These are phyloP conservation scores for Apiospora hydei DNA, from an alignment of 2,329 filamentous ascomycete genomes.

Conservation along the genomic window DNA sequence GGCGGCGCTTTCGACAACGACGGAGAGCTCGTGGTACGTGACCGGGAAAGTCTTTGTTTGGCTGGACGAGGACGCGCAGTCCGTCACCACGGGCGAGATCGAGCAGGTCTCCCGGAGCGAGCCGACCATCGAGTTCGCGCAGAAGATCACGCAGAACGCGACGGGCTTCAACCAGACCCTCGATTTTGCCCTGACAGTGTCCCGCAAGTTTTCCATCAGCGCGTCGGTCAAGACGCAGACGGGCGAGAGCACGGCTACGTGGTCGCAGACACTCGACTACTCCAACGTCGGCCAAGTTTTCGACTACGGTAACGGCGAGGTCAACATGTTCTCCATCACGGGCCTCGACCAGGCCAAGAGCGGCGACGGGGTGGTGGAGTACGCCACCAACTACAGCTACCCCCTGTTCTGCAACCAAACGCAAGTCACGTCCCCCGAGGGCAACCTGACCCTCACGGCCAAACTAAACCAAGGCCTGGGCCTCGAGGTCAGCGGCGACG, in stretches of 20 bases:
- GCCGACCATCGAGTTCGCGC: constrained; percentile 59
- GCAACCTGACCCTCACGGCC: constrained; percentile 55
- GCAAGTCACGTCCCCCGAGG: constrained; percentile 49
- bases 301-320: constrained; percentile 39
- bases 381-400: constrained; percentile 59
- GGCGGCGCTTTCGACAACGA: constrained; percentile 58
- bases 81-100: constrained; percentile 58
- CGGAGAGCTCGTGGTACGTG: constrained; percentile 76
- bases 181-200: constrained; percentile 62
- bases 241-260: constrained; percentile 51
- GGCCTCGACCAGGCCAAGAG: constrained; percentile 45
- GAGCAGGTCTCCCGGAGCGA: constrained; percentile 41
- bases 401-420: constrained; percentile 66
- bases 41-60: constrained; percentile 85
- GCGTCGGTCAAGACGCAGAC: constrained; percentile 59
- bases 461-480: constrained; percentile 50
- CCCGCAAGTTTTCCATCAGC: constrained; percentile 60
- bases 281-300: constrained; percentile 56
- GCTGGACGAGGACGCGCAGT: constrained; percentile 58
- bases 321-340: constrained; percentile 44
- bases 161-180: constrained; percentile 67
- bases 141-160: constrained; percentile 50
- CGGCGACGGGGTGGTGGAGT: constrained; percentile 38
- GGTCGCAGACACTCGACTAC: constrained; percentile 65
- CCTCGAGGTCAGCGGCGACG: constrained; percentile 46